phyloP scores from a whole-genome alignment of 495 filamentous ascomycete species.

The Platismatia glauca region DNA sequence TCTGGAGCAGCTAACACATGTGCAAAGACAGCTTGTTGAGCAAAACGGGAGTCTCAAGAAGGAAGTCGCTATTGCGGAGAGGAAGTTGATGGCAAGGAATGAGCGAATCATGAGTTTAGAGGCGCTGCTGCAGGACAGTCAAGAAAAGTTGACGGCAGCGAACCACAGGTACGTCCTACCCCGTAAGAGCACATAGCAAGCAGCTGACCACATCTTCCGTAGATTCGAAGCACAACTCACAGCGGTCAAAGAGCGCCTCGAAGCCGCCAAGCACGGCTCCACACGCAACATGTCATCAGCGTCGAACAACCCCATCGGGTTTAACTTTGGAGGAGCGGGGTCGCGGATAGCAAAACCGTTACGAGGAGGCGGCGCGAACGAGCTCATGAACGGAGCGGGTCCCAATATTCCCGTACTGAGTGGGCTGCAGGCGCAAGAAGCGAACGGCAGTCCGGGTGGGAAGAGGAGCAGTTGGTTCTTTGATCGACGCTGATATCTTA shows the following conservation, averaged over 20 bases:
- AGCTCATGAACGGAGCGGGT: conserved; percentile 30
- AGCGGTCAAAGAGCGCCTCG: conserved; percentile 93
- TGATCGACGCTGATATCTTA: conserved; percentile 31
- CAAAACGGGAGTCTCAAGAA: conserved; percentile 96
- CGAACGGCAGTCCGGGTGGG: conserved; percentile 20
- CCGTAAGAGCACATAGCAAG: neutral
- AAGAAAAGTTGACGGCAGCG: conserved; percentile 91
- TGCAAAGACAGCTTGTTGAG: conserved; percentile 94
- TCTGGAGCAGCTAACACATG: conserved; percentile 91
- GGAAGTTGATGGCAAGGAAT: conserved; percentile 91
- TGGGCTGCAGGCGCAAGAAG: conserved; percentile 38
- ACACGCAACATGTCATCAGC: conserved; percentile 67
- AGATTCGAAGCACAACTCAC: conserved; percentile 97
- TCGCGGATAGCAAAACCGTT: conserved; percentile 95
- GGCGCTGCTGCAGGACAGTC: conserved; percentile 84
- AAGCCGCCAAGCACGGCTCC: conserved; percentile 77
- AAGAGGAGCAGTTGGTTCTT: conserved; percentile 28
- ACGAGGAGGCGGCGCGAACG: conserved; percentile 65
- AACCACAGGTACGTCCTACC: conserved; percentile 60
- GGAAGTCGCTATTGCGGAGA: conserved; percentile 95
- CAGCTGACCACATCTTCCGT: conserved; percentile 10
- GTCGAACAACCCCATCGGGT: conserved; percentile 50
- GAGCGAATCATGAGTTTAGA: conserved; percentile 93
- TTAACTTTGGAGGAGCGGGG: conserved; percentile 64
- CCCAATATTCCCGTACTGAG: conserved; percentile 22